A percentile compares a stretch with the other conserved stretches of the same genome.
These are phyloP conservation scores for Lichenothelia convexa DNA, from an alignment of 495 filamentous ascomycete species.

Conservation along the genomic window DNA sequence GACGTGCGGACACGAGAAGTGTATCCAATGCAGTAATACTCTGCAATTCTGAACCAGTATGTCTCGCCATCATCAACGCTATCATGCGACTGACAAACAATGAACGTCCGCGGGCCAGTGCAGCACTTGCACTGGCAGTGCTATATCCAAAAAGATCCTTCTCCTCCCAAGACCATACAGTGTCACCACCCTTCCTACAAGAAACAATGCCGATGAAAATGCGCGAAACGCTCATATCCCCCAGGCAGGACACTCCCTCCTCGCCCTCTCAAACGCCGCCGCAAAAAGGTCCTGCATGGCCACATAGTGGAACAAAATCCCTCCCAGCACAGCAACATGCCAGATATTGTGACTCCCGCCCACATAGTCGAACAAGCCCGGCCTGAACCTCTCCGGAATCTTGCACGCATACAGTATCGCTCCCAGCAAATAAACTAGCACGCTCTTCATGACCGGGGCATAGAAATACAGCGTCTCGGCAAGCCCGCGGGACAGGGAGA, in stretches of 20 bases:
- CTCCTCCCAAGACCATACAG: background rate
- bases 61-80: no score
- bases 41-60: no score
- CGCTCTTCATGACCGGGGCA: constrained; percentile 66
- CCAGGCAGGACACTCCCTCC: constrained; percentile 32
- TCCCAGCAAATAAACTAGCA: constrained; percentile 69
- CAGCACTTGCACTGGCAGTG: background rate
- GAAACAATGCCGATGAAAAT: background rate
- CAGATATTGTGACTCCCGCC: constrained; percentile 94
- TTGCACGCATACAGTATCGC: constrained; percentile 84
- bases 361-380: constrained; percentile 83
- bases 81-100: no score
- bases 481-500: constrained; percentile 56
- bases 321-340: constrained; percentile 87
- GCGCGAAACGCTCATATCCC: background rate
- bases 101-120: no score
- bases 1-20: no score
- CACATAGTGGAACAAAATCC: constrained; percentile 90
- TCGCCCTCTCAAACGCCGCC: constrained; percentile 57
- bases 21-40: no score
- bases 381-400: constrained; percentile 81
- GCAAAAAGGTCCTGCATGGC: constrained; percentile 94
- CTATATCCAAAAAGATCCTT: background rate
- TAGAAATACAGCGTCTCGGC: constrained; percentile 71
- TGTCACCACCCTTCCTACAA: no score